Evolutionary conservation across 1,284 basidiomycete species (phyloP), one percentile per base, ranked within the genome.

Genomic region (Tylopilus sp.): DNA sequence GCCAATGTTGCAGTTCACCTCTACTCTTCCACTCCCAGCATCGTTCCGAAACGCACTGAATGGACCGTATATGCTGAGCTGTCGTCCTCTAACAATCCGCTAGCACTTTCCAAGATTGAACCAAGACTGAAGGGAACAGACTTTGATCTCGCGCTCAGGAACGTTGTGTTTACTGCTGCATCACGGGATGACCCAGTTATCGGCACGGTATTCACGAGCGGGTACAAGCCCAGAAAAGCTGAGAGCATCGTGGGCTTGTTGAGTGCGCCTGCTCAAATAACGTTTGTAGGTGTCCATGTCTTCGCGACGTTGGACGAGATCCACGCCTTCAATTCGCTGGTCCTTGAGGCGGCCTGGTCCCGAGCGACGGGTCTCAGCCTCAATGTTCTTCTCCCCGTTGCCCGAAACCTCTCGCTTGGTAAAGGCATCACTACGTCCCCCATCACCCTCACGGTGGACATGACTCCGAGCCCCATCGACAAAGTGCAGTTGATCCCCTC

Each of bases 301-400:
- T 52, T 52, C 15, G 51, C 43, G 6, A 46, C 43, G 6, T 26
- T 52, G 6, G 43, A 52, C 8, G 43, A 52, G 28, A 52, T 52
- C 9, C 44, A 49, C 1, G 35, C 34, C 5, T 52, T 52, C 3
- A 42, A 39, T 23, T 41, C 49, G 12, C 13, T 52, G 23, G 34
- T 46, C 10, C 51, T 52, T 25, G 11, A 42, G 26, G 49, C 51
- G 23, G 23, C 50, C 9, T 52, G 50, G 49, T 52, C 49, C 8
- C 16, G 9, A 31, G 4, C 23, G 12, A 2, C 30, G 10, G 51
- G 51, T 18, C 52, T 52, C 40, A 25, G 28, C 10, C 43, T 52
- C 21, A 16, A 52, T 8, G 10, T 52, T 12, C 6, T 30, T 9
- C 49, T 52, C 10, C 51, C 51, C 33, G 49, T 39, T 15, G 40